These are phyloP conservation scores for Mycena sanguinolenta DNA, from an alignment of 768 basidiomycete species.

Conservation along the genomic window DNA sequence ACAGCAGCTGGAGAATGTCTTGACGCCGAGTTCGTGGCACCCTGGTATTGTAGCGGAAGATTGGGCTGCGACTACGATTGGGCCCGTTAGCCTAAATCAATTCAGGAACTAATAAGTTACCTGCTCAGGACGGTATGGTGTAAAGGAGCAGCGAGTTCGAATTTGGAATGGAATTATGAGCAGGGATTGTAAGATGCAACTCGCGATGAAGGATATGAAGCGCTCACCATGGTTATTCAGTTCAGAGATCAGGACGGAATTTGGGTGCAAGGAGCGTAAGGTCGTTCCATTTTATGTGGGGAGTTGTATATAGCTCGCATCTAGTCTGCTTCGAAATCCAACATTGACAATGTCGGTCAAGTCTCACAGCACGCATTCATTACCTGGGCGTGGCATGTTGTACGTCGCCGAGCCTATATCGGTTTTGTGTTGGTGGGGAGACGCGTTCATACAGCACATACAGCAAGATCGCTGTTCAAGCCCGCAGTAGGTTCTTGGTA, in stretches of 20 bases:
- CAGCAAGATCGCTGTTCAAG: conserved; percentile 4
- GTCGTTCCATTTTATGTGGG: conserved; percentile 20
- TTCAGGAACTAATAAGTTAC: background rate
- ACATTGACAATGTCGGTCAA: background rate
- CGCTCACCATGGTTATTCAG: background rate
- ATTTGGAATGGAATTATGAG: background rate
- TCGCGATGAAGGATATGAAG: background rate
- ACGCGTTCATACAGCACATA: background rate
- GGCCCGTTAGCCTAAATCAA: background rate
- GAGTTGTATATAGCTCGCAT: conserved; percentile 9
- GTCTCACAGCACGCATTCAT: background rate
- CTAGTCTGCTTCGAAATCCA: conserved; percentile 2
- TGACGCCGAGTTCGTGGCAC: background rate
- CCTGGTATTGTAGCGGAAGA: conserved; percentile 16
- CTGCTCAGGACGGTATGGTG: background rate
- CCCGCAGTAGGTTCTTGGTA: background rate
- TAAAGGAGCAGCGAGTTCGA: background rate
- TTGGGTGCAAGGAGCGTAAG: background rate
- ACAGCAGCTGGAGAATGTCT: conserved; percentile 20
- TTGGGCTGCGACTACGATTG: background rate
- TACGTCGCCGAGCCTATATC: conserved; percentile 10
- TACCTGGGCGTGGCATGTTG: background rate
- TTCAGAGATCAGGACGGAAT: no score
- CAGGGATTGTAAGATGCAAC: background rate
- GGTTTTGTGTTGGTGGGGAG: conserved; percentile 30